phyloP scores from a whole-genome alignment of 2,329 filamentous ascomycete genomes.

The Botrytis elliptica region DNA sequence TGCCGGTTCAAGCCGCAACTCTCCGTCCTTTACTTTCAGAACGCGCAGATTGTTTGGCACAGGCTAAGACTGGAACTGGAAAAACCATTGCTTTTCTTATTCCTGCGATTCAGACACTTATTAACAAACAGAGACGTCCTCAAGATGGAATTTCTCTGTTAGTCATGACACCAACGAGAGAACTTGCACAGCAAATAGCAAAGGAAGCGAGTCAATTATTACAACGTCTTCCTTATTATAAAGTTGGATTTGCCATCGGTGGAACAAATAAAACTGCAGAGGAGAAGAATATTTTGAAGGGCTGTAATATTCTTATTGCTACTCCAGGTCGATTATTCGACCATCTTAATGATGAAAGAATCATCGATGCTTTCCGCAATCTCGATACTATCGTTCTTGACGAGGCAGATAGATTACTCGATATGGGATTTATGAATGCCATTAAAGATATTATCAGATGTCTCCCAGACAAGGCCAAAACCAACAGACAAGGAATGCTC shows the following conservation, averaged over 20 bases:
- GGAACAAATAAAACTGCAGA: conserved; percentile 75
- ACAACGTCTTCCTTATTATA: conserved; percentile 37
- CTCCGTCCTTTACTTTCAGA: conserved; percentile 72
- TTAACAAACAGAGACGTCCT: conserved; percentile 43
- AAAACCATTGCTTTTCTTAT: conserved; percentile 94
- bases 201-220: conserved; percentile 61
- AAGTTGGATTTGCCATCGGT: conserved; percentile 80
- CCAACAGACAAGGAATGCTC: conserved; percentile 84
- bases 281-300: conserved; percentile 66
- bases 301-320: conserved; percentile 86
- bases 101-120: conserved; percentile 73
- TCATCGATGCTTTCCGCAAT: conserved; percentile 45
- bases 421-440: conserved; percentile 78
- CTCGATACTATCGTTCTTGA: conserved; percentile 93
- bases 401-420: conserved; percentile 97
- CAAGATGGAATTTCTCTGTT: conserved; percentile 57
- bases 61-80: conserved; percentile 95
- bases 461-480: conserved; percentile 62
- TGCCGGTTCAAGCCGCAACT: conserved; percentile 83
- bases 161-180: conserved; percentile 75
- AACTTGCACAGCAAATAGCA: conserved; percentile 78
- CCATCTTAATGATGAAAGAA: conserved; percentile 59
- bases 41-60: conserved; percentile 72
- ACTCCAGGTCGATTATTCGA: conserved; percentile 87
- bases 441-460: conserved; percentile 58